phyloP scores from a whole-genome alignment of 805 yeast genomes.

The Nakazawaea laoshanensis region DNA sequence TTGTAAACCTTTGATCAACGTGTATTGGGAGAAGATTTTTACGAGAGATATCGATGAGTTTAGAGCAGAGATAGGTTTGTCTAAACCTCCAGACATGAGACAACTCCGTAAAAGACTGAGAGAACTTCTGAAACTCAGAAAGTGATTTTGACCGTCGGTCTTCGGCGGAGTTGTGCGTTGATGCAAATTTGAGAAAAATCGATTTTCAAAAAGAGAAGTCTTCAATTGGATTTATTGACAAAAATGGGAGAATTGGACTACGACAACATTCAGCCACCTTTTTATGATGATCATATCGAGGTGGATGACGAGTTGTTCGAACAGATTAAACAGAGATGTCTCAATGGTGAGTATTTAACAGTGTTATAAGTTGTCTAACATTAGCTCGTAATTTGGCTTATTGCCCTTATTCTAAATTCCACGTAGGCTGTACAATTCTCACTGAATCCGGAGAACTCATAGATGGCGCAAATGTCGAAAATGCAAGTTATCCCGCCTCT shows the following conservation, averaged over 20 bases:
- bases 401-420: slow-evolving; percentile 67
- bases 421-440: slow-evolving; percentile 77
- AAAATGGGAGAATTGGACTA: neutral
- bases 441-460: slow-evolving; percentile 39
- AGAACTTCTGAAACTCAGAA: too few species aligned
- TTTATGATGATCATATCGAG: slow-evolving; percentile 10
- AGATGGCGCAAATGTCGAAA: slow-evolving; percentile 85
- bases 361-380: slow-evolving; percentile 1
- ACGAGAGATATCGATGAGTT: slow-evolving; percentile 66
- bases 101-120: slow-evolving; percentile 39
- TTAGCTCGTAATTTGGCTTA: slow-evolving; percentile 47
- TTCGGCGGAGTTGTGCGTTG: too few species aligned
- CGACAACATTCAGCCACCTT: slow-evolving; percentile 9
- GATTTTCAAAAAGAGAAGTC: too few species aligned
- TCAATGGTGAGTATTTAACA: slow-evolving; percentile 9
- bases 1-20: slow-evolving; percentile 72
- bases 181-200: too few species aligned
- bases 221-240: too few species aligned
- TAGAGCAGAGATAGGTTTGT: slow-evolving; percentile 63
- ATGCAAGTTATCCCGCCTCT: slow-evolving; percentile 78
- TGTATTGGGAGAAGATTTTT: slow-evolving; percentile 84
- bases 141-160: too few species aligned
- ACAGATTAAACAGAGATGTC: slow-evolving; percentile 13
- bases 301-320: slow-evolving; percentile 8
- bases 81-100: slow-evolving; percentile 74